Conservation (phyloP, 352 stramenopile species). For the Globisporangium spiculum region DNA sequence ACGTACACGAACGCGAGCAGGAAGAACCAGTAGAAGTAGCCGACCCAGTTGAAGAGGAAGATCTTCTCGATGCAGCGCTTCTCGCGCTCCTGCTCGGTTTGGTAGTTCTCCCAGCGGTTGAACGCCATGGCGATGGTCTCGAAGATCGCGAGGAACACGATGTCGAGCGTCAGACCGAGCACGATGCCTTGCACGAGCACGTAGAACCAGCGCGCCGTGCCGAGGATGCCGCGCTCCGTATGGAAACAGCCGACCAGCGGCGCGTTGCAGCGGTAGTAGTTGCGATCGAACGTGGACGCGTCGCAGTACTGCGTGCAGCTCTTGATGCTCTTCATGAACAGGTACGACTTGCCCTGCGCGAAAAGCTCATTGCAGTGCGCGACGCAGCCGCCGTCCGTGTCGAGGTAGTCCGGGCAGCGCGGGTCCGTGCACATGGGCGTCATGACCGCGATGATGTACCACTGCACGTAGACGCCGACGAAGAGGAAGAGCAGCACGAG, state of each 20-base stretch:
- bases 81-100: slow-evolving; percentile 51
- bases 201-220: slow-evolving; percentile 64
- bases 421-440: slow-evolving; percentile 61
- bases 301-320: slow-evolving; percentile 49
- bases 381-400: slow-evolving; percentile 29
- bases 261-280: slow-evolving; percentile 52
- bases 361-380: slow-evolving; percentile 50
- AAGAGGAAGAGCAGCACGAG: slow-evolving; percentile 55
- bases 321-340: slow-evolving; percentile 52
- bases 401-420: slow-evolving; percentile 42
- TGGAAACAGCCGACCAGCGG: slow-evolving; percentile 49
- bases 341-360: slow-evolving; percentile 34
- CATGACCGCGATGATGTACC: slow-evolving; percentile 72
- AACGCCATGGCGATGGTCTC: slow-evolving; percentile 47
- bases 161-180: slow-evolving; percentile 57
- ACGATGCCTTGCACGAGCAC: slow-evolving; percentile 60
- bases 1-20: slow-evolving; percentile 63
- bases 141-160: slow-evolving; percentile 66
- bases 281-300: slow-evolving; percentile 30
- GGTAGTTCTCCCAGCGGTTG: slow-evolving; percentile 67
- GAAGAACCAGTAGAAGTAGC: slow-evolving; percentile 76
- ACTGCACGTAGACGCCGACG: slow-evolving; percentile 60
- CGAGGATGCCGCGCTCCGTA: slow-evolving; percentile 50
- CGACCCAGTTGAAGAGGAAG: slow-evolving; percentile 73
- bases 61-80: slow-evolving; percentile 55